A percentile compares a stretch with the other conserved stretches of the same genome.
Conservation (phyloP, 2,329 filamentous ascomycete genomes). For the Alternaria arbusti region DNA sequence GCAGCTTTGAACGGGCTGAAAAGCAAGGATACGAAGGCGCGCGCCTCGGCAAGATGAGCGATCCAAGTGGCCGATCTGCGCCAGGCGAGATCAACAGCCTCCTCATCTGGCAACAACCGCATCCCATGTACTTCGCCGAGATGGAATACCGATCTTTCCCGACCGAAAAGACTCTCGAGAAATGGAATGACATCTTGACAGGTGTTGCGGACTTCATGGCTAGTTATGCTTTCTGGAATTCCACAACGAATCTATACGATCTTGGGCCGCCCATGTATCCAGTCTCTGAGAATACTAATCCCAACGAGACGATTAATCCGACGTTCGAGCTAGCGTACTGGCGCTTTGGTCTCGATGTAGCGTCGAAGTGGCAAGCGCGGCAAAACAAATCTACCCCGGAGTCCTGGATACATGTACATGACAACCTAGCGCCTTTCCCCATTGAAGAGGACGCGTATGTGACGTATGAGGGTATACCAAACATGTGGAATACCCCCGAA, state of each 20-base stretch:
- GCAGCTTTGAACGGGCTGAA: constrained; percentile 44
- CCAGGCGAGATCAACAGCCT: constrained; percentile 68
- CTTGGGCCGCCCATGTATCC: constrained; percentile 60
- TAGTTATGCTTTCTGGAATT: constrained; percentile 63
- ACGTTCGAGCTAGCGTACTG: constrained; percentile 68
- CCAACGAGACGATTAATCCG: constrained; percentile 63
- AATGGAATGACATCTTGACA: constrained; percentile 62
- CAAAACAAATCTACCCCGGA: constrained; percentile 53
- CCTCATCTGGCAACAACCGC: constrained; percentile 68
- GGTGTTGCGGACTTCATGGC: constrained; percentile 66
- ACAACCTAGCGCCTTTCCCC: constrained; percentile 62
- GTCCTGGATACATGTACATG: constrained; percentile 57
- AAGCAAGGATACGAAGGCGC: constrained; percentile 53
- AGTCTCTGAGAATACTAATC: constrained; percentile 64
- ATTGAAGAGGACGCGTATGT: constrained; percentile 59
- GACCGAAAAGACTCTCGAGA: constrained; percentile 52
- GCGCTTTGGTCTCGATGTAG: constrained; percentile 65
- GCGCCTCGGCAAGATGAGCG: constrained; percentile 64
- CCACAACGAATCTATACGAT: constrained; percentile 59
- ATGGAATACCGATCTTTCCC: constrained; percentile 59
- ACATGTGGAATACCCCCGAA: constrained; percentile 40
- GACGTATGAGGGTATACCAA: constrained; percentile 59
- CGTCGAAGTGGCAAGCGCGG: constrained; percentile 60
- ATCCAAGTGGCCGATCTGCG: constrained; percentile 61
- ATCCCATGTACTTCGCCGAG: constrained; percentile 67